Percentiles rank a stretch among this genome's conserved stretches.
phyloP scores from a whole-genome alignment of 192 early-diverging fungal species.

The Chytriomyces sp. region DNA sequence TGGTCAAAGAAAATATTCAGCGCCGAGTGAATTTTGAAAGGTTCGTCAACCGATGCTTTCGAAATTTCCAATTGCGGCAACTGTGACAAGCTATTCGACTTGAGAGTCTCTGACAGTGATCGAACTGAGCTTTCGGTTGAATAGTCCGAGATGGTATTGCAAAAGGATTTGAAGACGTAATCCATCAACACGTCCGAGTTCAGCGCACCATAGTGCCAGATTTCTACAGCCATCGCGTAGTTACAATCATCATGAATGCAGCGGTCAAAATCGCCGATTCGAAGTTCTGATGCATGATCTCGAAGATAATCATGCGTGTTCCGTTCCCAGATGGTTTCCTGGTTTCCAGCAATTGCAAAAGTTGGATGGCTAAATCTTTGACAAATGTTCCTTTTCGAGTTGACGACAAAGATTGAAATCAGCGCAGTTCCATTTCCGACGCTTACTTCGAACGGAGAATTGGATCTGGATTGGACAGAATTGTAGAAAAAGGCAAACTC shows the following conservation, averaged over 20 bases:
- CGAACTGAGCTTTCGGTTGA: conserved; percentile 40
- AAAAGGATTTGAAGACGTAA: conserved; percentile 32
- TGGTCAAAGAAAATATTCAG: conserved; percentile 24
- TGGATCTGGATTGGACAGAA: conserved; percentile 36
- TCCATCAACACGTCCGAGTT: conserved; percentile 40
- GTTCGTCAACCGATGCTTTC: background rate
- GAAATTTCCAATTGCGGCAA: conserved; percentile 2
- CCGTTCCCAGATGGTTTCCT: too few species aligned
- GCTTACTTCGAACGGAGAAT: conserved; percentile 39
- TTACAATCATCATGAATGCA: conserved; percentile 18
- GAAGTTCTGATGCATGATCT: background rate
- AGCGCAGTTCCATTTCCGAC: conserved; percentile 53
- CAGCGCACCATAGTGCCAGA: conserved; percentile 51
- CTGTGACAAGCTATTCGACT: background rate
- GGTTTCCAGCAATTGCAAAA: too few species aligned
- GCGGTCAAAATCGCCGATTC: conserved; percentile 9
- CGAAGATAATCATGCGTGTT: background rate
- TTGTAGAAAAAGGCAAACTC: conserved; percentile 61
- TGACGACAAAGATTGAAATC: conserved; percentile 44
- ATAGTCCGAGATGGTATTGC: conserved; percentile 48
- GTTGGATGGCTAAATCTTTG: too few species aligned
- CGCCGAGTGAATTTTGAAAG: conserved; percentile 7
- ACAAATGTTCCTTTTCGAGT: conserved; percentile 23
- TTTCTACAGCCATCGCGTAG: conserved; percentile 45
- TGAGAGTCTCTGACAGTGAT: background rate